Base-by-base conservation (phyloP, 768 basidiomycete genomes). In the Serendipita indica region DNA sequence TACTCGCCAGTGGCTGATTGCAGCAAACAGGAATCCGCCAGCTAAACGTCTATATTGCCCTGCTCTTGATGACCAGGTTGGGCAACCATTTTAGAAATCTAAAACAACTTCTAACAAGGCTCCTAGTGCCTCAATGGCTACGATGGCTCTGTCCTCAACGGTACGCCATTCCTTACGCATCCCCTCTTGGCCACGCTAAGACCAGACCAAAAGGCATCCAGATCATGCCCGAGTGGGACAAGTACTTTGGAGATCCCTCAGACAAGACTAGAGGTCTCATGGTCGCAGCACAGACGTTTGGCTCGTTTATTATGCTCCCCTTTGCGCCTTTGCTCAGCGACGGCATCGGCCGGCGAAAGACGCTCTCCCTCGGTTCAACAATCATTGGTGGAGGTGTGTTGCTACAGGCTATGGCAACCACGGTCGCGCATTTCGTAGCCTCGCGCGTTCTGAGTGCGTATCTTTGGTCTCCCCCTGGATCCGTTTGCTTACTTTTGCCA, bases 341-440 rank as follows among this genome's bases (percentile, higher is more conserved):
- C 60, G 68, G 66, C 10, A 67, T 75, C 20, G 80, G 80, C 16
- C 74, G 80, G 27, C 69, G 77, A 45, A 65, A 69, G 59, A 75
- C 79, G 1, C 80, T 82, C 59, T 62, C 74, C 10, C 68, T 79
- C 25, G 79, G 79, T 14, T 77, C 80, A 14, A 22, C 77, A 25
- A 69, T 86, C 64, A 82, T 84, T 80, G 70, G 85, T 10, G 75
- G 75, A 25, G 84, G 84, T 2, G 79, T 83, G 28, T 76, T 73
- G 2, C 62, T 79, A 13, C 84, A 84, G 1, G 79, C 78, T 64
- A 59, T 49, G 56, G 33, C 60, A 37, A 49, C 56, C 37, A 6
- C 33, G 35, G 16, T 57, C 54, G 16, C 54, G 39, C 30, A 60
- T 72, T 82, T 83, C 65, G 73, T 81, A 27, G 69, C 75, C 27